Percentiles rank a stretch among this genome's conserved stretches.
phyloP scores from a whole-genome alignment of 2,329 filamentous ascomycete genomes.

The Exophiala sp. region DNA sequence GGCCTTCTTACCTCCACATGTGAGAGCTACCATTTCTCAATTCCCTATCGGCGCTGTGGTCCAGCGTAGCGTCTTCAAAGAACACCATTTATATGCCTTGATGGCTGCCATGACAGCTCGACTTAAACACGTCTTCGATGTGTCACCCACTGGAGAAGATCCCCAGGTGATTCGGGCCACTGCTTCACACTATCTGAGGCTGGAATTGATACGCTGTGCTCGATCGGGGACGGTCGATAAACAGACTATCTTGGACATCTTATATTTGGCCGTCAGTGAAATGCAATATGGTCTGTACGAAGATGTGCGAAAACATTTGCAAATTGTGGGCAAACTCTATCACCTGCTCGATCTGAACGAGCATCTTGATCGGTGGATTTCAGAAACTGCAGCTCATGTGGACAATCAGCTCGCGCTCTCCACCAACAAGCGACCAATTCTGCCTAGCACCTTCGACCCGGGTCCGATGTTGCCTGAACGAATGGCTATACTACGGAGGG shows the following conservation, averaged over 20 bases:
- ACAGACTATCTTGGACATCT: slow-evolving; percentile 23
- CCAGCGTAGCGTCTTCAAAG: slow-evolving; percentile 20
- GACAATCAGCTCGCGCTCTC: slow-evolving; percentile 24
- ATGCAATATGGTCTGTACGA: slow-evolving; percentile 19
- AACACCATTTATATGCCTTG: slow-evolving; percentile 23
- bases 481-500: slow-evolving; percentile 19
- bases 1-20: slow-evolving; percentile 19
- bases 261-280: slow-evolving; percentile 20
- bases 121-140: slow-evolving; percentile 18
- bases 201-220: slow-evolving; percentile 17
- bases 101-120: slow-evolving; percentile 22
- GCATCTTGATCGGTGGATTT: slow-evolving; percentile 23
- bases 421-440: slow-evolving; percentile 14
- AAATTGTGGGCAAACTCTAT: slow-evolving; percentile 19
- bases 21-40: slow-evolving; percentile 19
- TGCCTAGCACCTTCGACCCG: slow-evolving; percentile 19
- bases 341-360: slow-evolving; percentile 18
- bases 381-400: slow-evolving; percentile 23
- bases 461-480: slow-evolving; percentile 24
- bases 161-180: slow-evolving; percentile 10
- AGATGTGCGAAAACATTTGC: slow-evolving; percentile 19
- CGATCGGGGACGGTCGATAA: slow-evolving; percentile 19
- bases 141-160: slow-evolving; percentile 9
- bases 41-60: slow-evolving; percentile 22
- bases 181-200: slow-evolving; percentile 17